Evolutionary conservation across 2,329 filamentous ascomycete species (phyloP), one percentile per base, ranked within the genome.

Genomic region (Phoma herbarum): DNA sequence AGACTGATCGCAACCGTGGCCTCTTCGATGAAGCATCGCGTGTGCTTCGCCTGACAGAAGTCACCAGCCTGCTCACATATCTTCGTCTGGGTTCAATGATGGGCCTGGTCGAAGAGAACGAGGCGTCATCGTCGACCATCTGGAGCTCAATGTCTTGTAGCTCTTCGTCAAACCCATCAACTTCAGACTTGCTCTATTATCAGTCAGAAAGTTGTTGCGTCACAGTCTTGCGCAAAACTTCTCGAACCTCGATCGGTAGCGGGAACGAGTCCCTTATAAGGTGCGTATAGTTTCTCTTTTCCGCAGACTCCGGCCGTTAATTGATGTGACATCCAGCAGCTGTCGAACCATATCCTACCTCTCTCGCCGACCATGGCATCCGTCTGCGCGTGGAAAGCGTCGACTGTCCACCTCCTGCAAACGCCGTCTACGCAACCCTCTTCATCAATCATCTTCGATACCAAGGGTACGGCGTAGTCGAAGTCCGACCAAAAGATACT

Each of bases 301-400:
- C 4, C 22, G 18, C 3, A 22, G 9, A 25, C 23, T 12, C 37
- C 50, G 14, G 16, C 20, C 41, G 11, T 23, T 41, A 28, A 20
- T 18, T 45, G 44, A 16, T 48, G 14, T 2, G 61, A 56, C 25
- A 33, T 48, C 72, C 71, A 75, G 41, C 67, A 70, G 11, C 59
- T 42, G 39, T 73, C 65, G 51, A 73, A 73, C 71, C 70, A 74
- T 14, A 56, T 37, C 23, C 60, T 61, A 1, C 72, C 70, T 45
- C 64, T 71, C 23, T 67, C 59, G n/a, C 72, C 71, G 6, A 73
- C 64, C 63, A 75, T 63, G 14, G 69, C 44, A 46, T 75, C 72
- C 2, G 52, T 42, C 43, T 71, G 65, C 9, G 70, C 72, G 43
- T 74, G 70, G 33, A 73, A 74, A 16, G 63, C 60, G 52, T 74